Evolutionary conservation across 495 filamentous ascomycete species (phyloP).

Genomic region (Penicillium pulvis): DNA sequence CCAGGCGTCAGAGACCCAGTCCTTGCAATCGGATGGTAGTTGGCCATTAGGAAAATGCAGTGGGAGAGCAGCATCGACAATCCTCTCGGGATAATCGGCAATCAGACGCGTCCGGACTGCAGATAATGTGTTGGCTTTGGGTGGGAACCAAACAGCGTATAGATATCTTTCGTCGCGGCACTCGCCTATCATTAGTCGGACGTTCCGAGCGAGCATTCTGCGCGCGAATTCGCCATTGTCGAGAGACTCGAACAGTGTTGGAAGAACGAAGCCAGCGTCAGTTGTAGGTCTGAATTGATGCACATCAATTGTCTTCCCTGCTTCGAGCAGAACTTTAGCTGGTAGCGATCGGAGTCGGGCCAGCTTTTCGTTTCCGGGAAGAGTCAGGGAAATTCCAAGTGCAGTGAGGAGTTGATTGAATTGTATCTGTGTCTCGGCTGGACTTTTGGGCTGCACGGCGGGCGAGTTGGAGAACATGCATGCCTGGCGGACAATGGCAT

Average conservation of each 20-base stretch:
- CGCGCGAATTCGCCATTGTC: constrained; percentile 51
- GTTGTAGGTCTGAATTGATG: constrained; percentile 59
- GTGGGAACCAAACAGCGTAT: constrained; percentile 49
- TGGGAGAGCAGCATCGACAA: constrained; percentile 43
- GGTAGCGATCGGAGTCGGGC: constrained; percentile 43
- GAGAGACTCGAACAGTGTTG: constrained; percentile 46
- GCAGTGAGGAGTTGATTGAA: constrained; percentile 55
- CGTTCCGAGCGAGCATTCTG: constrained; percentile 40
- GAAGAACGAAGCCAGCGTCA: constrained; percentile 50
- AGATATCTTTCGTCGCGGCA: constrained; percentile 55
- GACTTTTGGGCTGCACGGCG: constrained; percentile 54
- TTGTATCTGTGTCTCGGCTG: constrained; percentile 49
- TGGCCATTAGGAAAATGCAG: constrained; percentile 44
- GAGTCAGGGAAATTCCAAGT: constrained; percentile 45
- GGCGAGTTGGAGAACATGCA: constrained; percentile 60
- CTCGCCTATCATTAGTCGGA: constrained; percentile 58
- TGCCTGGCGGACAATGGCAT: constrained; percentile 47
- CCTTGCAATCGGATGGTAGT: constrained; percentile 29
- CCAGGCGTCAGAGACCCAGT: constrained; percentile 51
- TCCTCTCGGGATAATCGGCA: constrained; percentile 52
- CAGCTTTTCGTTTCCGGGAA: constrained; percentile 47
- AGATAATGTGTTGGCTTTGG: constrained; percentile 36
- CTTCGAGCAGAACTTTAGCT: constrained; percentile 40
- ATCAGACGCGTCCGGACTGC: constrained; percentile 48
- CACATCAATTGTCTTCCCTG: constrained; percentile 36